phyloP scores from a whole-genome alignment of 2,329 filamentous ascomycete genomes.

The Blastomyces emzantsi region DNA sequence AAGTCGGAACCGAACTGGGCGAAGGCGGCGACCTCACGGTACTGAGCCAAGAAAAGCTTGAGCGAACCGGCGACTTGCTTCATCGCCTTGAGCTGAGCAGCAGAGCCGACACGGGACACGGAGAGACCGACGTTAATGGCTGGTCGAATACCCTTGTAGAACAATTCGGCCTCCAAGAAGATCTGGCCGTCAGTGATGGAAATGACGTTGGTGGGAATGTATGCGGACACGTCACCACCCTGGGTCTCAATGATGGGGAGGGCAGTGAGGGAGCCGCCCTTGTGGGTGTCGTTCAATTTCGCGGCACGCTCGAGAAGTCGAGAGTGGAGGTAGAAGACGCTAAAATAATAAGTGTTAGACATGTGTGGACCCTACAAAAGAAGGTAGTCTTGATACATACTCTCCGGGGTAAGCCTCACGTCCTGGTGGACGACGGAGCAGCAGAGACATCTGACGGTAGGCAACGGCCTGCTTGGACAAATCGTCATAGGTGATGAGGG shows the following conservation, averaged over 20 bases:
- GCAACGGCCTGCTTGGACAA: slow-evolving; percentile 96
- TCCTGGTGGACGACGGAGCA: slow-evolving; percentile 94
- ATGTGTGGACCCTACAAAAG: slow-evolving; percentile 7
- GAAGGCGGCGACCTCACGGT: slow-evolving; percentile 99
- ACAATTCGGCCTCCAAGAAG: slow-evolving; percentile 97
- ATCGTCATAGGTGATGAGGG: slow-evolving; percentile 88
- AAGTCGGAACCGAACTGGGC: slow-evolving; percentile 99
- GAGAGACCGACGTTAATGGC: slow-evolving; percentile 99
- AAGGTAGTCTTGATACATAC: slow-evolving; percentile 30
- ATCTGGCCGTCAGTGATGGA: slow-evolving; percentile 99
- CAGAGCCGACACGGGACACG: slow-evolving; percentile 98
- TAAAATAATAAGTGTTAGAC: slow-evolving; percentile 23
- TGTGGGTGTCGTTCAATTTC: slow-evolving; percentile 96
- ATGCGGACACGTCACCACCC: slow-evolving; percentile 99
- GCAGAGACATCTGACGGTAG: slow-evolving; percentile 97
- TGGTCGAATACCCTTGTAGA: slow-evolving; percentile 99
- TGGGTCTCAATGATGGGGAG: slow-evolving; percentile 98
- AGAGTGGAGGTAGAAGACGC: slow-evolving; percentile 97
- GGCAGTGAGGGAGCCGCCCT: slow-evolving; percentile 93
- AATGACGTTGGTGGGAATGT: slow-evolving; percentile 99
- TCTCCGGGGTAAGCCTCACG: slow-evolving; percentile 99
- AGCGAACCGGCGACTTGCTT: slow-evolving; percentile 99
- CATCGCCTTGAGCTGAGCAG: slow-evolving; percentile 99
- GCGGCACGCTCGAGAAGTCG: slow-evolving; percentile 98
- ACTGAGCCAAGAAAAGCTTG: slow-evolving; percentile 99